These are phyloP conservation scores for Ogataea polymorpha DNA, from an alignment of 805 yeast species.

Conservation along the genomic window DNA sequence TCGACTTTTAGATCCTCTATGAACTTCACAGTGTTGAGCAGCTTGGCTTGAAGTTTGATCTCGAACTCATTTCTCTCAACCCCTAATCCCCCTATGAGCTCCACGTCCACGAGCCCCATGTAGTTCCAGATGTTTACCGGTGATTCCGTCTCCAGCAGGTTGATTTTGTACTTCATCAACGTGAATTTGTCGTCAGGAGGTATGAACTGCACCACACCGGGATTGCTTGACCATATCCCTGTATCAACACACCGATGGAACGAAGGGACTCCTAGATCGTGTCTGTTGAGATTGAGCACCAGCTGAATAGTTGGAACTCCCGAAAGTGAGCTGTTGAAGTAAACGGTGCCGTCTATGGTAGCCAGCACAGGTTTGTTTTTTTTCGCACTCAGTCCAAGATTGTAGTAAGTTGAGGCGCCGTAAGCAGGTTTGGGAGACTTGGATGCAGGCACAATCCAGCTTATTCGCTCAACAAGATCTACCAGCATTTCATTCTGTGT, in stretches of 20 bases:
- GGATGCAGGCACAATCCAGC: constrained; percentile 46
- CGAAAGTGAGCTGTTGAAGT: constrained; percentile 64
- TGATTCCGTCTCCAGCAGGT: constrained; percentile 36
- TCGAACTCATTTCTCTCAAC: constrained; percentile 57
- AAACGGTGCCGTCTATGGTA: constrained; percentile 58
- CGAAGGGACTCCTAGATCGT: constrained; percentile 52
- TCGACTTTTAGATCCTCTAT: constrained; percentile 47
- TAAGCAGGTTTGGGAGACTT: constrained; percentile 1
- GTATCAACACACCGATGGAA: constrained; percentile 70
- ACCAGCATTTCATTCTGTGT: constrained; percentile 83
- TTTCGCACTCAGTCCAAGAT: constrained; percentile 21
- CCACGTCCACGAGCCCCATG: constrained; percentile 56
- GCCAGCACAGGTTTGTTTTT: constrained; percentile 43
- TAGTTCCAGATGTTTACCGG: constrained; percentile 27
- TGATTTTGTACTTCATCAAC: constrained; percentile 62
- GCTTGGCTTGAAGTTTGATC: constrained; percentile 46
- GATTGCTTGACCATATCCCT: constrained; percentile 44
- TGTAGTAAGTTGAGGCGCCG: constrained; percentile 29
- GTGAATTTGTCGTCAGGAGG: constrained; percentile 85
- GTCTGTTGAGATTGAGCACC: constrained; percentile 44
- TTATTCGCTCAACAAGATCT: constrained; percentile 69
- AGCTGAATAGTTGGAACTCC: constrained; percentile 75
- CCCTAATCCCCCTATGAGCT: constrained; percentile 54
- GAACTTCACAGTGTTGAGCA: constrained; percentile 42
- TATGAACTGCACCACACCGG: constrained; percentile 57